phyloP scores from a whole-genome alignment of 2,329 filamentous ascomycete genomes.

The Fusarium palustre region DNA sequence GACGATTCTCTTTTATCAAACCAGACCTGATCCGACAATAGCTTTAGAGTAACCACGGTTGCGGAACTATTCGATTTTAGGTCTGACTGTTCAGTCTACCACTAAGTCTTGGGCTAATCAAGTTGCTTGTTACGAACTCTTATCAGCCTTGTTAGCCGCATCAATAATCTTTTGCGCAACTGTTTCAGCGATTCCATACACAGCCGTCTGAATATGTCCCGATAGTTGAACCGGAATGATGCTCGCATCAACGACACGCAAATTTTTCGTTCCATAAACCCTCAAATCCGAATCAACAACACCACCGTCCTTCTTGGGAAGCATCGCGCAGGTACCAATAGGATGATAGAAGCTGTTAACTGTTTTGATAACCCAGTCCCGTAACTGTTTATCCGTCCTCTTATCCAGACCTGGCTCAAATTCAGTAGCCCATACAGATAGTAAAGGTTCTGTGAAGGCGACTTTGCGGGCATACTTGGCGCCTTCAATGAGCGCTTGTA shows the following conservation, averaged over 20 bases:
- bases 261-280: neutral
- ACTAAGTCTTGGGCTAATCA: neutral
- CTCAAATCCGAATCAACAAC: neutral
- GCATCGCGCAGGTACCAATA: conserved; percentile 1
- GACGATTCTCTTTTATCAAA: too few species aligned
- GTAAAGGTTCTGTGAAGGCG: neutral
- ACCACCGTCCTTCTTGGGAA: conserved; percentile 1
- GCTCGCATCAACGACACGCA: conserved; percentile 16
- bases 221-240: conserved; percentile 7
- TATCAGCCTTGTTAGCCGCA: neutral
- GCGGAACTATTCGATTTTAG: too few species aligned
- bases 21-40: too few species aligned
- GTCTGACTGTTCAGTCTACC: neutral
- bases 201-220: conserved; percentile 3
- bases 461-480: conserved; percentile 7
- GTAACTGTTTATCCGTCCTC: neutral
- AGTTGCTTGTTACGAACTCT: neutral
- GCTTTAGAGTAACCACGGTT: too few species aligned
- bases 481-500: neutral
- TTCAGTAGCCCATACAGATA: conserved; percentile 1
- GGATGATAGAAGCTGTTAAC: conserved; percentile 10
- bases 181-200: conserved; percentile 4
- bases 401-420: neutral
- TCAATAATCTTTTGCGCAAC: conserved; percentile 1
- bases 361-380: conserved; percentile 1